Evolutionary conservation across 1,139 yeast genomes (phyloP).

Genomic region (Hyphopichia fennica): DNA sequence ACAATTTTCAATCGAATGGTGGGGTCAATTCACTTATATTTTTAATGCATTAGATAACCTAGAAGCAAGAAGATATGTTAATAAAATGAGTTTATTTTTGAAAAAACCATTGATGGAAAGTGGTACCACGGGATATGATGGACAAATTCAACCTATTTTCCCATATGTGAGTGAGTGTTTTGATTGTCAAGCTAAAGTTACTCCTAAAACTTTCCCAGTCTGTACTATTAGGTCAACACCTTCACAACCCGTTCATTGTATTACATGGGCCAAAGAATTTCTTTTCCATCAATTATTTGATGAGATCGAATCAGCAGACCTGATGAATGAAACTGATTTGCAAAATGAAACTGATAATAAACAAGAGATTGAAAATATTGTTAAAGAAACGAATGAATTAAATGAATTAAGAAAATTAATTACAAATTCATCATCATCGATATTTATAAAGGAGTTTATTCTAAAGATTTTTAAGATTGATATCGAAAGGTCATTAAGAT

Average conservation of each 20-base stretch:
- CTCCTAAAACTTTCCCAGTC: constrained; percentile 91
- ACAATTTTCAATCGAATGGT: constrained; percentile 77
- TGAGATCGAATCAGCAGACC: constrained; percentile 32
- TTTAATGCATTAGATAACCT: constrained; percentile 93
- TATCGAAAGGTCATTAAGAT: constrained; percentile 66
- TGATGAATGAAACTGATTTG: constrained; percentile 31
- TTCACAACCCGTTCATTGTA: constrained; percentile 92
- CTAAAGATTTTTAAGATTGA: constrained; percentile 64
- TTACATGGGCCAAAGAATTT: constrained; percentile 96
- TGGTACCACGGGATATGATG: constrained; percentile 93
- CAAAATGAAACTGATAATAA: constrained; percentile 58
- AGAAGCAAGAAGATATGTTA: constrained; percentile 90
- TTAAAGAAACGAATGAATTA: constrained; percentile 76
- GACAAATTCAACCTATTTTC: constrained; percentile 88
- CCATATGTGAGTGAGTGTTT: constrained; percentile 89
- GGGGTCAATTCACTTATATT: constrained; percentile 70
- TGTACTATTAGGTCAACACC: constrained; percentile 98
- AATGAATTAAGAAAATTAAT: constrained; percentile 57
- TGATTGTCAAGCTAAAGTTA: constrained; percentile 83
- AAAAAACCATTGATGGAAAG: constrained; percentile 82
- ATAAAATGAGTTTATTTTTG: constrained; percentile 73
- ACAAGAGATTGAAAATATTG: constrained; percentile 66
- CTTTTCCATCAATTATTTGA: constrained; percentile 81
- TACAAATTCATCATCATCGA: constrained; percentile 16
- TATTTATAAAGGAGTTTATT: constrained; percentile 44